A percentile compares a stretch with the other conserved stretches of the same genome.
These are phyloP conservation scores for Phytophthora sp. DNA, from an alignment of 352 stramenopile species.

Conservation along the genomic window DNA sequence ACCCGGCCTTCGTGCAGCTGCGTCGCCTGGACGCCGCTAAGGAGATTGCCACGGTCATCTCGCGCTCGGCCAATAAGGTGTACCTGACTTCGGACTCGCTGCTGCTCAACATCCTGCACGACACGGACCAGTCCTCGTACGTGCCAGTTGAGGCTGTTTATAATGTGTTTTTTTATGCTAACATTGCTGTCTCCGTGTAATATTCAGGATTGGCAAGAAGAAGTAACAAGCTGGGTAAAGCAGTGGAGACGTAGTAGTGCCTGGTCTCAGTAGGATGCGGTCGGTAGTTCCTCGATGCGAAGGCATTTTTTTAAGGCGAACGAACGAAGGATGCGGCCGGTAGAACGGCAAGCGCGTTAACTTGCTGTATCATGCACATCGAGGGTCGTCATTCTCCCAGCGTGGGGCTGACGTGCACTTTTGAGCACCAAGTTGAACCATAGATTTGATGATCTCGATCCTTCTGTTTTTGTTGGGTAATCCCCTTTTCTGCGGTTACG, in stretches of 20 bases:
- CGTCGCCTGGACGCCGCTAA: slow-evolving; percentile 98
- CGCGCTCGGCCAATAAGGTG: slow-evolving; percentile 95
- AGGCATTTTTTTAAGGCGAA: slow-evolving; percentile 25
- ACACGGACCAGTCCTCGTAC: slow-evolving; percentile 58
- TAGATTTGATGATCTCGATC: too few relatives aligned
- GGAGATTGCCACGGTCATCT: slow-evolving; percentile 98
- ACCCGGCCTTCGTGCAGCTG: slow-evolving; percentile 99
- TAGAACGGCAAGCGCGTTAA: slow-evolving; percentile 3
- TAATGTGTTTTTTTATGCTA: slow-evolving; percentile 1
- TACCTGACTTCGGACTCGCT: slow-evolving; percentile 98
- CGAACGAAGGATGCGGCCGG: slow-evolving; percentile 12
- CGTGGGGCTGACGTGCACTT: too few relatives aligned
- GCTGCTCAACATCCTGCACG: slow-evolving; percentile 96
- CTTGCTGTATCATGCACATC: background rate
- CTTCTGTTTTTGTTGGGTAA: too few relatives aligned
- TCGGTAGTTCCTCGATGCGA: slow-evolving; percentile 11
- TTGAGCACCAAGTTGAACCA: too few relatives aligned
- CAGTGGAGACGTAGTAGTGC: background rate
- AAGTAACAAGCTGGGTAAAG: slow-evolving; percentile 36
- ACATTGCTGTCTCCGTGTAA: background rate
- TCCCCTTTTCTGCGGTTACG: too few relatives aligned
- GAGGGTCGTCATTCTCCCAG: too few relatives aligned
- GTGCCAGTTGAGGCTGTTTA: slow-evolving; percentile 24
- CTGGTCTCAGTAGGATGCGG: slow-evolving; percentile 23
- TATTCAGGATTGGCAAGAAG: slow-evolving; percentile 45